phyloP scores from a whole-genome alignment of 352 stramenopile species.

The Albugo candida region DNA sequence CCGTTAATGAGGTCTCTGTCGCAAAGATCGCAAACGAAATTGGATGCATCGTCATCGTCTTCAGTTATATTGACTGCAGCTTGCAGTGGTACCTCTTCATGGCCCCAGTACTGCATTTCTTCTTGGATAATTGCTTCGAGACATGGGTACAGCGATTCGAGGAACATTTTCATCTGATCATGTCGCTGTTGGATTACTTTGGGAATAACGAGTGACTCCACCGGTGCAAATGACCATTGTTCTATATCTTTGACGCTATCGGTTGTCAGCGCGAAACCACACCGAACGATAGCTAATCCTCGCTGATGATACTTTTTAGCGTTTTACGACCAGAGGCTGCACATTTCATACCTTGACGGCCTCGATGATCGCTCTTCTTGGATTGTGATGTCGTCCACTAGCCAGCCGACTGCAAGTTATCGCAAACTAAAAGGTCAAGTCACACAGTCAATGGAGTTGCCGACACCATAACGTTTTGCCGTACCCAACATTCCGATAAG shows the following conservation, averaged over 20 bases:
- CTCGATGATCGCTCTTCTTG: conserved; percentile 50
- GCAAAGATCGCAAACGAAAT: conserved; percentile 50
- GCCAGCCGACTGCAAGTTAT: conserved; percentile 65
- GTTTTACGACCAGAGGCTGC: background rate
- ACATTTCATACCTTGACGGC: conserved; percentile 26
- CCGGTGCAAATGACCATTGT: no score
- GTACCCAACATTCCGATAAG: conserved; percentile 62
- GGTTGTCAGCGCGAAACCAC: no score
- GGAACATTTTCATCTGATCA: conserved; percentile 62
- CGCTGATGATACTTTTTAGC: conserved; percentile 9
- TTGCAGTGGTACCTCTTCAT: conserved; percentile 47
- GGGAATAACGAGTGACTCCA: background rate
- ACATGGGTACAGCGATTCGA: conserved; percentile 60
- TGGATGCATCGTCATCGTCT: conserved; percentile 54
- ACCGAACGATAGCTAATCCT: conserved; percentile 21
- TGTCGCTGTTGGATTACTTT: conserved; percentile 38
- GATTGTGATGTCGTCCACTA: conserved; percentile 44
- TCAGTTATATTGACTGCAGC: conserved; percentile 37
- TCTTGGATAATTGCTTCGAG: conserved; percentile 61
- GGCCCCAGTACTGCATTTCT: conserved; percentile 35
- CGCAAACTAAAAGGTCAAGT: conserved; percentile 24
- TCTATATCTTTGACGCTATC: no score
- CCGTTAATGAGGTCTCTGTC: conserved; percentile 60
- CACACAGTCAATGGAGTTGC: background rate
- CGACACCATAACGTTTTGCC: background rate